phyloP scores from a whole-genome alignment of 2,329 filamentous ascomycete species.

The Stromatinia cepivora region DNA sequence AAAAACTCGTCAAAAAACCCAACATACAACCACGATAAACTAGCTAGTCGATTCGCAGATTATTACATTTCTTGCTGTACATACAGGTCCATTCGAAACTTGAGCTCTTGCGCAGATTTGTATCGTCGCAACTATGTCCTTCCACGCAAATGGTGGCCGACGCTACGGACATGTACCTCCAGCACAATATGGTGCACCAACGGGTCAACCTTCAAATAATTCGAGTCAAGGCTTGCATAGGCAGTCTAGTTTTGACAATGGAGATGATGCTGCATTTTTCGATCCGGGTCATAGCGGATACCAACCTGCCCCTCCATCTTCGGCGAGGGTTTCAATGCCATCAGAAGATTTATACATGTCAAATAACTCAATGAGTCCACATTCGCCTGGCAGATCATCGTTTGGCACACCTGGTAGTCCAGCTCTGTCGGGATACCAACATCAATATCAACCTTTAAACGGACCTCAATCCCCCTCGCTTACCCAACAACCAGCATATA shows the following conservation, averaged over 20 bases:
- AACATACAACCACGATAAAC: slow-evolving; percentile 9
- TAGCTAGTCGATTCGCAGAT: slow-evolving; percentile 5
- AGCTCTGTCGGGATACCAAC: slow-evolving; percentile 50
- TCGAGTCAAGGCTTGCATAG: slow-evolving; percentile 47
- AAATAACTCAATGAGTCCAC: slow-evolving; percentile 33
- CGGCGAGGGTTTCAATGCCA: slow-evolving; percentile 34
- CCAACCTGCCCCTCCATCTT: slow-evolving; percentile 37
- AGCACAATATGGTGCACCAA: slow-evolving; percentile 56
- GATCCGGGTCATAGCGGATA: slow-evolving; percentile 40
- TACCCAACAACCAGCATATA: slow-evolving; percentile 53
- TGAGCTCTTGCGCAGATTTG: neutral
- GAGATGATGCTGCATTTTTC: slow-evolving; percentile 66
- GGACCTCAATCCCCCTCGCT: slow-evolving; percentile 35
- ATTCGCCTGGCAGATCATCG: slow-evolving; percentile 34
- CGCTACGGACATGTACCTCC: slow-evolving; percentile 67
- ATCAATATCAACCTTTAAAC: slow-evolving; percentile 52
- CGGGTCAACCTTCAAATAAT: slow-evolving; percentile 43
- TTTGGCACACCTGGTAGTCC: slow-evolving; percentile 34
- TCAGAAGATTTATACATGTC: slow-evolving; percentile 65
- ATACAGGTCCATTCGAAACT: neutral
- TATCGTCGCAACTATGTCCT: slow-evolving; percentile 53
- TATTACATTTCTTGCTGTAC: neutral
- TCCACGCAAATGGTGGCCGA: slow-evolving; percentile 58
- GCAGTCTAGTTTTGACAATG: slow-evolving; percentile 72
- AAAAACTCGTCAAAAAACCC: neutral